Conservation (phyloP, 129 eudicot genomes). For the Tagetes erecta region DNA sequence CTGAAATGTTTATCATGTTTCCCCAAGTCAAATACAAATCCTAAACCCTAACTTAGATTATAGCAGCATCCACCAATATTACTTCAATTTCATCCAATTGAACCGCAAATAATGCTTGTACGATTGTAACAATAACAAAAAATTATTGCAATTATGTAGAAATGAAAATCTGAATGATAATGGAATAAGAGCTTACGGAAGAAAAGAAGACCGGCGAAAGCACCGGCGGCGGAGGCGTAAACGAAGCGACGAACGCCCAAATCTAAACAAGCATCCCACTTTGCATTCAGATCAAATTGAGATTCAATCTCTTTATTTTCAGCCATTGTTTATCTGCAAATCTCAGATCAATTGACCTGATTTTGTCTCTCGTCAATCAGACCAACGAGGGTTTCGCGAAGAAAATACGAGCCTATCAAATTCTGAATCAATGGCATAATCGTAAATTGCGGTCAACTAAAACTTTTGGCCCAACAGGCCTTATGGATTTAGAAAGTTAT, state of each 20-base stretch:
- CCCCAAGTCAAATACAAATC: neutral
- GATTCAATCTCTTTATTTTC: conserved; percentile 56
- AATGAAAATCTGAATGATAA: neutral
- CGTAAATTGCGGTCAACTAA: conserved; percentile 3
- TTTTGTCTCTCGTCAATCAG: conserved; percentile 10
- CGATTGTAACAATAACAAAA: neutral
- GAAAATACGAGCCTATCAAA: conserved; percentile 17
- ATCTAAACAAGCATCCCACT: conserved; percentile 94
- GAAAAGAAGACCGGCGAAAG: conserved; percentile 78
- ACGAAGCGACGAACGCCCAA: conserved; percentile 85
- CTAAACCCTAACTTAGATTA: conserved; percentile 2
- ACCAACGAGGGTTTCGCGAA: conserved; percentile 26
- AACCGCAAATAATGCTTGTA: neutral
- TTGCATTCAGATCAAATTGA: conserved; percentile 73
- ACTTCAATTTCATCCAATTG: conserved; percentile 9
- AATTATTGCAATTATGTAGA: conserved; percentile 4
- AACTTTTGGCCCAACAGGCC: neutral
- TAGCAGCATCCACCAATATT: neutral
- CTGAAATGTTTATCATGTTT: conserved; percentile 4
- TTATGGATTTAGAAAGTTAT: neutral
- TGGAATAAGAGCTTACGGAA: conserved; percentile 59
- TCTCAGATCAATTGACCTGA: neutral
- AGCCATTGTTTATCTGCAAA: conserved; percentile 39
- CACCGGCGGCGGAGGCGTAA: conserved; percentile 75
- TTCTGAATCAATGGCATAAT: conserved; percentile 7